Evolutionary conservation across 2,329 filamentous ascomycete species (phyloP).

Genomic region (Epichloe uncinata): DNA sequence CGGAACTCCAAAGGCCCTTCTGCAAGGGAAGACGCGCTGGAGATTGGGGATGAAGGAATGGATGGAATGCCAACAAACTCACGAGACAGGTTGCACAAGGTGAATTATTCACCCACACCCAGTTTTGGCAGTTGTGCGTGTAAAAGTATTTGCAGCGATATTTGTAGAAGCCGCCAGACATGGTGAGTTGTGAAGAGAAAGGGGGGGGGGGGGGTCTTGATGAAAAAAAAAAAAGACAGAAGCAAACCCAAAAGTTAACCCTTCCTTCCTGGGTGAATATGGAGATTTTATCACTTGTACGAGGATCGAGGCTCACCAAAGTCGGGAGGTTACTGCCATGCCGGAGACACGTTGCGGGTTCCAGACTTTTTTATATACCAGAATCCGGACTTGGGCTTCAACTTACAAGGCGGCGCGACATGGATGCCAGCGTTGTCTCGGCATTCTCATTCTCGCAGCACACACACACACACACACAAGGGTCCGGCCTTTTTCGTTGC

Average conservation of each 20-base stretch:
- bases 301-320: background rate
- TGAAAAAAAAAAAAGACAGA: background rate
- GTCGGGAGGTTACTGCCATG: too few relatives aligned
- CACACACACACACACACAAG: background rate
- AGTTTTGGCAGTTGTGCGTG: conserved; percentile 37
- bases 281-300: background rate
- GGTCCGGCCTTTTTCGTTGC: background rate
- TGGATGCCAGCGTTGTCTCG: conserved; percentile 1
- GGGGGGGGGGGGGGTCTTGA: too few relatives aligned
- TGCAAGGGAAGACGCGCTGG: too few relatives aligned
- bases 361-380: background rate
- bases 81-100: conserved; percentile 37
- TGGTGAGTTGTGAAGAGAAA: conserved; percentile 9
- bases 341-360: background rate
- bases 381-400: background rate
- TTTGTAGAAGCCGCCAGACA: conserved; percentile 33
- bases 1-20: background rate
- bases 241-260: too few relatives aligned
- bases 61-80: conserved; percentile 11
- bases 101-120: conserved; percentile 39
- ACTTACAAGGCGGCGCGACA: background rate
- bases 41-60: too few relatives aligned
- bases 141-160: conserved; percentile 43
- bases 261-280: too few relatives aligned
- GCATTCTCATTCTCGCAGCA: conserved; percentile 1